A percentile compares a stretch with the other conserved stretches of the same genome.
Conservation (phyloP, 331 rosid genomes). For the Arachis monticola region DNA sequence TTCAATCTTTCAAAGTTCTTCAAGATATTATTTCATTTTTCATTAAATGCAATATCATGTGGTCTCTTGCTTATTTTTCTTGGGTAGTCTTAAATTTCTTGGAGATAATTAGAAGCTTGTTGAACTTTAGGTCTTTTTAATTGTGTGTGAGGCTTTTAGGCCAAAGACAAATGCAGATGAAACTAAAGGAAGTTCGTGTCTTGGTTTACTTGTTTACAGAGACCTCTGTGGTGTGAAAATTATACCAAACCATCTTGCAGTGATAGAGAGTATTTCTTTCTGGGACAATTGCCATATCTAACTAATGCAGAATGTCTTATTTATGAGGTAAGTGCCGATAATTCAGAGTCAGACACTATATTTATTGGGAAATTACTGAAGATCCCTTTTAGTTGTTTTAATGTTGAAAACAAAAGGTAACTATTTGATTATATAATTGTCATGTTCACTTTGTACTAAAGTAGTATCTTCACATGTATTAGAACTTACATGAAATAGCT, state of each 20-base stretch:
- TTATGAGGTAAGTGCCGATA: constrained; percentile 69
- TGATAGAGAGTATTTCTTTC: constrained; percentile 83
- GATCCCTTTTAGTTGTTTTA: constrained; percentile 19
- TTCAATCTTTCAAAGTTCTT: constrained; percentile 67
- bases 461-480: constrained; percentile 11
- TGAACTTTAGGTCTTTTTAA: constrained; percentile 19
- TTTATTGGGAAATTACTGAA: constrained; percentile 19
- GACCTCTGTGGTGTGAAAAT: constrained; percentile 88
- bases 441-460: constrained; percentile 29
- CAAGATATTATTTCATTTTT: constrained; percentile 69
- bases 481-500: constrained; percentile 23
- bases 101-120: constrained; percentile 64
- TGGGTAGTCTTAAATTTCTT: constrained; percentile 77
- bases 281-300: constrained; percentile 90
- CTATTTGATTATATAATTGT: constrained; percentile 24
- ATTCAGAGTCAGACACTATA: constrained; percentile 9
- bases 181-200: constrained; percentile 25
- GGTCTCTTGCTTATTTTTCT: constrained; percentile 79
- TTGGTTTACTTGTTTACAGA: constrained; percentile 56
- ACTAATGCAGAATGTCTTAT: constrained; percentile 66
- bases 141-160: constrained; percentile 30
- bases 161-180: constrained; percentile 24
- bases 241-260: constrained; percentile 55
- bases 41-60: constrained; percentile 51
- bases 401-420: constrained; percentile 30